Evolutionary conservation across 306 rosid species (phyloP), one percentile per base, ranked within the genome.

Genomic region (Quercus agrifolia): DNA sequence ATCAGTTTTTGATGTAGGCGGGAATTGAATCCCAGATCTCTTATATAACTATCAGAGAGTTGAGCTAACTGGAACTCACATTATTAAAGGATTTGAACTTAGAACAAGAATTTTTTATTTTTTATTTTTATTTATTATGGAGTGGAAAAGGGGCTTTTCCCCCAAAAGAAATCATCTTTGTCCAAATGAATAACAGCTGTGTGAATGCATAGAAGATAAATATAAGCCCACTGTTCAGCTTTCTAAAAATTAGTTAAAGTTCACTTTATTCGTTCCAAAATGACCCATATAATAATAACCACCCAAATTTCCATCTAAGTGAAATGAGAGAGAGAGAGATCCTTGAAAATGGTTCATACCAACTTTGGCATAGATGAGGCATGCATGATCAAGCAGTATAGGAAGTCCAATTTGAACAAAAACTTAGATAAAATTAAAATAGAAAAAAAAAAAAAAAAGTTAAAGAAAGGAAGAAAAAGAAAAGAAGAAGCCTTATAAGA

Each of bases 141-240:
- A 31, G 14, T 62, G 52, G 14, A 11, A 25, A 28, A 33, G 30
- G 54, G 20, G 52, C 46, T 83, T 59, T 30, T 4, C 18, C 8
- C 12, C 18, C 5, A 66, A 83, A 74, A 69, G 54, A 79, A 77
- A 70, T 66, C 56, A 75, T 44, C 64, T 54, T 61, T 71, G 55
- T 63, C 56, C n/a, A 13, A 49, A 63, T 74, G 11, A 27, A 59
- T 81, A 59, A 81, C 89, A 86, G 88, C 80, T 77, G 85, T 88
- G 80, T 73, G 80, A 73, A 59, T 74, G 80, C 75, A 59, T 17
- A 13, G 63, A 79, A 79, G 68, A 69, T 70, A 66, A 6, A 71
- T 66, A 57, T 46, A 35, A 46, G 21, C 76, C 63, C 62, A 23
- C 63, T 70, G 33, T 62, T 74, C 82, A 27, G 68, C 84, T 80